Base-by-base conservation (phyloP, 164 flowering plant genomes). In the Vitis rotundifolia region DNA sequence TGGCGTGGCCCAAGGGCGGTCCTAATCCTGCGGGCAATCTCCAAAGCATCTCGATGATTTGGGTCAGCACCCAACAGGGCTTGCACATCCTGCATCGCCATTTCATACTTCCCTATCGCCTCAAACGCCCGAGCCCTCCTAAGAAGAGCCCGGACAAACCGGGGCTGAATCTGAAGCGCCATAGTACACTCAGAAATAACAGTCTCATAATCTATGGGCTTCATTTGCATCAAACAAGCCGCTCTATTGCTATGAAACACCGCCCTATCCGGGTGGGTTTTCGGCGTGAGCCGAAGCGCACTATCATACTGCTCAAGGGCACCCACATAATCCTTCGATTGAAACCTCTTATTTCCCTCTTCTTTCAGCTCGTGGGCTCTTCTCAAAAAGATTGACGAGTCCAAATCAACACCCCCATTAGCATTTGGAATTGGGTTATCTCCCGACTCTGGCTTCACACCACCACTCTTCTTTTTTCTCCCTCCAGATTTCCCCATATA, bases 161-260 rank as follows among this genome's bases (percentile, higher is more conserved):
- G 73, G 9, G 99, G 98, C 85, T 96, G 95, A 12, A 86, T 87
- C 75, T 86, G 88, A 67, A 96, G 88, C 2, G 99, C 99, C 76
- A 88, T 64, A 63, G 85, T 77, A 70, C 99, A 93, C 86, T 96
- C 99, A 16, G 91, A 66, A 67, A 96, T 78, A 0, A 96, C 99
- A 18, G 86, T 75, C 5, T 93, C 95, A 71, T 89, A 91, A 64
- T 91, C 86, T 3, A 89, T 84, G 1, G 99, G 99, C 73, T 91
- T 93, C 98, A 96, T 89, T 78, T 93, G 99, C 97, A 96, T 89
- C 79, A 96, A 79, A 78, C 99, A 96, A 58, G 99, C 99, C 0
- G 99, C 99, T 9, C 87, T 83, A 68, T 96, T 96, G 86, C 98
- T 93, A 72, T 96, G 97, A 76, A 90, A 93, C 28, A 93, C 92